Evolutionary conservation across 441 rosid genomes (phyloP).

Genomic region (Adansonia rubrostipa): DNA sequence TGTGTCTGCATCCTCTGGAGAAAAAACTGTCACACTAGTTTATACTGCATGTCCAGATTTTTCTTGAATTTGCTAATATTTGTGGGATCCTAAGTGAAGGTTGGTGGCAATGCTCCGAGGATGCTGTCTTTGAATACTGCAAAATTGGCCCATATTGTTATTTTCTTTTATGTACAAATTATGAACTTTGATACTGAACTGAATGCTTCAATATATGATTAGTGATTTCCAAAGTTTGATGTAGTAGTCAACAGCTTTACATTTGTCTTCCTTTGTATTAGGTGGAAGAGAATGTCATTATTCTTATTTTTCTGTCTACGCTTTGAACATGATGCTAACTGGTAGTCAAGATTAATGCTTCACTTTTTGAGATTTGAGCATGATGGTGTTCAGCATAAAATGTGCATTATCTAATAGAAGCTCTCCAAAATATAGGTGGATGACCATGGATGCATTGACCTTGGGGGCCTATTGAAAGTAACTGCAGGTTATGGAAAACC

Average conservation of each 20-base stretch:
- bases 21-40: neutral
- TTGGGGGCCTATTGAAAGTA: constrained; percentile 65
- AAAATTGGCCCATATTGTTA: neutral
- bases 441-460: constrained; percentile 59
- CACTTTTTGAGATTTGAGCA: neutral
- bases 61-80: neutral
- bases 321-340: neutral
- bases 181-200: neutral
- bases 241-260: neutral
- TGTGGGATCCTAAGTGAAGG: neutral
- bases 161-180: neutral
- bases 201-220: neutral
- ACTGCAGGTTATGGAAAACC: constrained; percentile 57
- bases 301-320: neutral
- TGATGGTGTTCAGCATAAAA: neutral
- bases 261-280: neutral
- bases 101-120: neutral
- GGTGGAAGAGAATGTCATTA: neutral
- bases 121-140: neutral
- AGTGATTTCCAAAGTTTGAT: neutral
- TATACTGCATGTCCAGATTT: neutral
- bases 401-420: neutral
- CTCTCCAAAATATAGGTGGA: constrained; percentile 52
- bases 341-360: neutral
- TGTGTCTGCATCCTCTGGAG: neutral